Evolutionary conservation across 2,329 filamentous ascomycete genomes (phyloP).

Genomic region (Colletotrichum phormii): DNA sequence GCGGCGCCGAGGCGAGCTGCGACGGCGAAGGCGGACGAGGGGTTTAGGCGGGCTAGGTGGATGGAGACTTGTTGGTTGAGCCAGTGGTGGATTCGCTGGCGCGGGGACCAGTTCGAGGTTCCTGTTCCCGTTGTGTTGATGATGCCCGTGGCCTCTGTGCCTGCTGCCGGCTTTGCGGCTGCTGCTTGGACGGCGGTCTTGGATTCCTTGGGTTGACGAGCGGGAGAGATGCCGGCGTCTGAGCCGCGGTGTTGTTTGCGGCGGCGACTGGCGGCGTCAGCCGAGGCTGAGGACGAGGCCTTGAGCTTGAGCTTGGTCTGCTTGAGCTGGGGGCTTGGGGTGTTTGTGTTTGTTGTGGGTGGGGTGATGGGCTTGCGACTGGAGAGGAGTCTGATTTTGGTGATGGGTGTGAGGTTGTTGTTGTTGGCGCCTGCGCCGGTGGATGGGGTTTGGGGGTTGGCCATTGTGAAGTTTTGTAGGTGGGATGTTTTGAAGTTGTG

Average conservation of each 20-base stretch:
- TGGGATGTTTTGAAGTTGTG: neutral
- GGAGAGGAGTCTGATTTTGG: neutral
- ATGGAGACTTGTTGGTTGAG: neutral
- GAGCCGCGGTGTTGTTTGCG: neutral
- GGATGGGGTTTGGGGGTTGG: neutral
- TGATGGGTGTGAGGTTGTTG: neutral
- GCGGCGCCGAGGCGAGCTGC: neutral
- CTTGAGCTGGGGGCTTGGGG: too few species aligned
- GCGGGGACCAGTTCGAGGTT: too few species aligned
- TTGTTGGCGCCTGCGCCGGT: neutral
- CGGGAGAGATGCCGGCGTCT: neutral
- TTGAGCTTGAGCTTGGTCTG: too few species aligned
- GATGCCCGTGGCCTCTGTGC: too few species aligned
- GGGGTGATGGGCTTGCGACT: neutral
- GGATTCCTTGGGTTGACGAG: neutral
- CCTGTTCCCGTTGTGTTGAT: too few species aligned
- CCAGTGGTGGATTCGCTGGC: neutral
- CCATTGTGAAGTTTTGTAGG: neutral
- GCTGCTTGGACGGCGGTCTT: neutral
- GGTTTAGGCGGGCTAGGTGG: neutral
- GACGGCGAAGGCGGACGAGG: neutral
- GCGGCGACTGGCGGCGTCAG: too few species aligned
- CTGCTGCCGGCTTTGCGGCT: too few species aligned
- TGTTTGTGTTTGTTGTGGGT: too few species aligned
- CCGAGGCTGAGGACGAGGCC: too few species aligned